Base-by-base conservation (phyloP, 1,284 basidiomycete species). In the Trichosporon sp. region DNA sequence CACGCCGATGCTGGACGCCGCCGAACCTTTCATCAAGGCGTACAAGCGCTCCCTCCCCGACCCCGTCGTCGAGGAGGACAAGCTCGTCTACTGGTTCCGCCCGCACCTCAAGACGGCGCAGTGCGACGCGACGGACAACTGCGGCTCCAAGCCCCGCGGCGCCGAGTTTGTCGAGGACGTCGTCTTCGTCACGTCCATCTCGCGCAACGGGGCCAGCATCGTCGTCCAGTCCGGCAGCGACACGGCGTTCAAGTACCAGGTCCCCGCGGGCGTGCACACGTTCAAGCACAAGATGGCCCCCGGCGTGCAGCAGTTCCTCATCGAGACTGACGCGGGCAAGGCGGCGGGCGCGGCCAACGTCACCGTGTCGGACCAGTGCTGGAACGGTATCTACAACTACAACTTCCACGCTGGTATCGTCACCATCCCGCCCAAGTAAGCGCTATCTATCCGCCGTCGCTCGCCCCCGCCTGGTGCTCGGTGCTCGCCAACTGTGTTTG, bases 311-410 rank as follows among this genome's bases (percentile, higher is more conserved):
- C 49, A 54, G 49, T 54, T 54, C 49, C 49, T 54, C 25, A 54
- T 54, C 49, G 49, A 54, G 49, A 54, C 49, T 3, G 49, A 54
- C 16, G 49, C 27, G 16, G 49, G 49, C 13, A 27, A 29, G 14
- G 49, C 44, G 7, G 64, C 56, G 7, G 68, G 69, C n/a, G 57
- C 63, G 4, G 65, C 68, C 1, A 70, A 66, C 31, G 64, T 76
- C 16, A 66, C 66, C 3, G 63, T 75, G 36, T 69, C 63, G 37
- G 71, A 67, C 13, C 61, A 69, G 10, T 78, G 76, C 65, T 76
- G 74, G 75, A 73, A 78, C 58, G 75, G 74, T 16, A 74, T 71
- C 25, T 80, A 78, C 71, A 80, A 80, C 69, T 80, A 71, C 72
- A 78, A 80, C 66, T 77, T 75, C 64, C 73, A 78, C 61, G 69